These are phyloP conservation scores for Trichoderma pleuroti DNA, from an alignment of 2,329 filamentous ascomycete genomes.

Conservation along the genomic window DNA sequence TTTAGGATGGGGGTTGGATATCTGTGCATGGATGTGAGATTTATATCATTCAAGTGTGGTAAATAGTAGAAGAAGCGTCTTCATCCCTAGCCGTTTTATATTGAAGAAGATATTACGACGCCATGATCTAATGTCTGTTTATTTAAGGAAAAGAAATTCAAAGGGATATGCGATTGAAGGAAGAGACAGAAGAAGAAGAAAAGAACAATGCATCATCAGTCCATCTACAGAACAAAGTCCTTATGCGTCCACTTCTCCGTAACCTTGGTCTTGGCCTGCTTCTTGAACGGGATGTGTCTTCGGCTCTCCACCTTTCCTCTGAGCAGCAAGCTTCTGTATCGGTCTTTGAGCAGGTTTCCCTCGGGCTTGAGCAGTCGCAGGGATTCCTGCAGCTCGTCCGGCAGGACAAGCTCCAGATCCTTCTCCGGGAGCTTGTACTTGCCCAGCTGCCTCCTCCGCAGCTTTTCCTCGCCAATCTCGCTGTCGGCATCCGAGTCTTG, in stretches of 20 bases:
- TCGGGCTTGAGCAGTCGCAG: slow-evolving; percentile 83
- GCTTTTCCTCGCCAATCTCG: slow-evolving; percentile 58
- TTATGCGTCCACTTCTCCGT: slow-evolving; percentile 99
- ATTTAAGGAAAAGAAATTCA: background rate
- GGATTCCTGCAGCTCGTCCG: slow-evolving; percentile 79
- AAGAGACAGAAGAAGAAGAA: background rate
- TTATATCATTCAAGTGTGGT: background rate
- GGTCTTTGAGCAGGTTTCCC: slow-evolving; percentile 89
- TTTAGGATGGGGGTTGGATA: background rate
- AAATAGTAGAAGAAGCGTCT: background rate
- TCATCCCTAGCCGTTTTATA: background rate
- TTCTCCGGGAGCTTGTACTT: slow-evolving; percentile 72
- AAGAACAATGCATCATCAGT: background rate
- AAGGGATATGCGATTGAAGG: background rate
- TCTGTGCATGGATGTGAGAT: background rate
- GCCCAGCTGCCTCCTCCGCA: slow-evolving; percentile 71
- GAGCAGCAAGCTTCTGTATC: slow-evolving; percentile 84
- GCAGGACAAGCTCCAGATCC: slow-evolving; percentile 73
- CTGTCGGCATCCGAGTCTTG: slow-evolving; percentile 46
- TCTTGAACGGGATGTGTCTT: slow-evolving; percentile 73
- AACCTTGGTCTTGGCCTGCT: slow-evolving; percentile 73
- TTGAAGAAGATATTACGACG: background rate
- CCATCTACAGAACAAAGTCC: slow-evolving; percentile 60
- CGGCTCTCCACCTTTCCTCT: slow-evolving; percentile 85
- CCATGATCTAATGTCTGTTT: background rate